Conservation (phyloP, 108 stramenopile genomes). For the Chaetoceros tenuissimus region DNA sequence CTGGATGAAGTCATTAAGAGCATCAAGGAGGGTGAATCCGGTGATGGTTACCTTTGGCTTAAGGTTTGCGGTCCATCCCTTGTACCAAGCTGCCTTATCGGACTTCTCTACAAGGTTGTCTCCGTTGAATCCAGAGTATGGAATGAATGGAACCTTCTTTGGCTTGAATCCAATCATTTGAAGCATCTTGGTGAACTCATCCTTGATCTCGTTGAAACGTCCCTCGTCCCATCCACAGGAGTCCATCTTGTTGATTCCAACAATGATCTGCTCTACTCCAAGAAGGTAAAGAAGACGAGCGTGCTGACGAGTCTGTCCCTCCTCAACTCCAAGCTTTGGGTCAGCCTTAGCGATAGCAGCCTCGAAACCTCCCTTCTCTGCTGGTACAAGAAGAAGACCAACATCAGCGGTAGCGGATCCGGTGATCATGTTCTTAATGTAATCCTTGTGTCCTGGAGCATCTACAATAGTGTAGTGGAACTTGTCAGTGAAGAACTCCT, state of each 20-base stretch:
- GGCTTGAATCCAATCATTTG: constrained; percentile 64
- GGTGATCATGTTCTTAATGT: constrained; percentile 74
- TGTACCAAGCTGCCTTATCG: constrained; percentile 62
- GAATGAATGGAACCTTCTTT: constrained; percentile 67
- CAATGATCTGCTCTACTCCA: constrained; percentile 62
- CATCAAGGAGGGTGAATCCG: constrained; percentile 47
- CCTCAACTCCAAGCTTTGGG: constrained; percentile 53
- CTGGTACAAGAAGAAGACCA: constrained; percentile 56
- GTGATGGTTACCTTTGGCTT: constrained; percentile 33
- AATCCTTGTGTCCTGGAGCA: constrained; percentile 70
- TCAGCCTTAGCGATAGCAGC: constrained; percentile 81
- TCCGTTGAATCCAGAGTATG: constrained; percentile 55
- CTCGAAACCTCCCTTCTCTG: constrained; percentile 81
- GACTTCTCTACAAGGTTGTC: constrained; percentile 54
- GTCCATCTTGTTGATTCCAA: constrained; percentile 70
- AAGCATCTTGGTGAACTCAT: constrained; percentile 61
- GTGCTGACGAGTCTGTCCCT: constrained; percentile 65
- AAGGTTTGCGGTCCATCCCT: constrained; percentile 53
- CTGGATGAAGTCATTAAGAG: constrained; percentile 41
- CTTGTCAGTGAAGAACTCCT: constrained; percentile 67
- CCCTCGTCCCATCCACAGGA: constrained; percentile 45
- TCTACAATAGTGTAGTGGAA: constrained; percentile 70
- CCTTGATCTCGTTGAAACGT: constrained; percentile 59
- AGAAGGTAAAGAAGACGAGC: constrained; percentile 60
- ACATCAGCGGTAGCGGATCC: constrained; percentile 62